These are phyloP conservation scores for Thelonectria rubi DNA, from an alignment of 2,329 filamentous ascomycete genomes.

Conservation along the genomic window DNA sequence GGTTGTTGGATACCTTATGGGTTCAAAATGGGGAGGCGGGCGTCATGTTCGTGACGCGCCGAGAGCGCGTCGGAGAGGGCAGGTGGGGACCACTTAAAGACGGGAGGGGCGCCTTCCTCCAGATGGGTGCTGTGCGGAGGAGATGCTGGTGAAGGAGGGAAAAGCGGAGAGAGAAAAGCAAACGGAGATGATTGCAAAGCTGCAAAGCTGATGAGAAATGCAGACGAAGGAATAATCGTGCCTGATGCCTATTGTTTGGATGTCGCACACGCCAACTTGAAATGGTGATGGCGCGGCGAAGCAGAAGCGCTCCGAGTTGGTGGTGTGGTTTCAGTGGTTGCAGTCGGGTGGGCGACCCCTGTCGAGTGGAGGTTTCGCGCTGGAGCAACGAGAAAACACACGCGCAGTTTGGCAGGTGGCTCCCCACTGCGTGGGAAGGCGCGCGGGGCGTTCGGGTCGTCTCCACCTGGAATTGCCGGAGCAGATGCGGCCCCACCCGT, in stretches of 20 bases:
- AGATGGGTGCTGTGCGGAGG: slow-evolving; percentile 9
- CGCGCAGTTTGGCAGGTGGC: slow-evolving; percentile 10
- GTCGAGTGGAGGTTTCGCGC: background rate
- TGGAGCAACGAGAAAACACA: slow-evolving; percentile 8
- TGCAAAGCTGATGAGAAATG: background rate
- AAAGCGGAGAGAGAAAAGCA: background rate
- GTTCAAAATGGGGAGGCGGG: slow-evolving; percentile 49
- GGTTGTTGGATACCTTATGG: slow-evolving; percentile 36
- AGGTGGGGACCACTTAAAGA: slow-evolving; percentile 42
- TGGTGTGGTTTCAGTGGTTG: slow-evolving; percentile 25
- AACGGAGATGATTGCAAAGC: background rate
- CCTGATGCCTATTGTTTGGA: background rate
- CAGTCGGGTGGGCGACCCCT: slow-evolving; percentile 2
- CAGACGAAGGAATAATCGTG: background rate
- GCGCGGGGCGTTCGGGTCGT: slow-evolving; percentile 13
- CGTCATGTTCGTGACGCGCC: slow-evolving; percentile 53
- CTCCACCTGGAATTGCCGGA: slow-evolving; percentile 22
- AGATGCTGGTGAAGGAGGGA: background rate
- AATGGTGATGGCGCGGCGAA: slow-evolving; percentile 18
- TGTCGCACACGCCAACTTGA: slow-evolving; percentile 5
- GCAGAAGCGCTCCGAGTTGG: slow-evolving; percentile 6
- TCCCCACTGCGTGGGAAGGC: background rate
- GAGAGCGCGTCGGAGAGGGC: slow-evolving; percentile 44
- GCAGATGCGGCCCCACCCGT: slow-evolving; percentile 27
- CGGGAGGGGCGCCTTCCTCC: slow-evolving; percentile 27